Evolutionary conservation across 495 filamentous ascomycete genomes (phyloP).

Genomic region (Podospora conica): DNA sequence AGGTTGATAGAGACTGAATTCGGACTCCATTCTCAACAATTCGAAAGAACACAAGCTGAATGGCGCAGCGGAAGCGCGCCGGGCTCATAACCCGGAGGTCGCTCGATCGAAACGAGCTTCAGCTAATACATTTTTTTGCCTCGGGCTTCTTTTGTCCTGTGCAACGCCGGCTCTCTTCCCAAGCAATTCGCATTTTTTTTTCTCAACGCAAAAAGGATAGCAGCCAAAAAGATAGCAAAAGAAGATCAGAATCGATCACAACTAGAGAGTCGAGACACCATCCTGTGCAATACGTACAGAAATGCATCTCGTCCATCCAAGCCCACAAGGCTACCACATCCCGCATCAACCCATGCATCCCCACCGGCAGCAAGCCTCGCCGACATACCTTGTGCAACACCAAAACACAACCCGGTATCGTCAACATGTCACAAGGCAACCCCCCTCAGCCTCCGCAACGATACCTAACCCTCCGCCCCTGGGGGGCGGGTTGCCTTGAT

Average conservation of each 20-base stretch:
- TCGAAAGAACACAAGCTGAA: not conserved
- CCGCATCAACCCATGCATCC: not conserved
- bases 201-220: not conserved
- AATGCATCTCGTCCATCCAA: no score
- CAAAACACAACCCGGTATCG: no score
- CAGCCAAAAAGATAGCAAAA: not conserved
- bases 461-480: not conserved
- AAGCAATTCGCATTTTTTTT: not conserved
- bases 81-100: conserved; percentile 24
- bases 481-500: not conserved
- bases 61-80: conserved; percentile 23
- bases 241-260: no score
- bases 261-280: no score
- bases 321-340: not conserved
- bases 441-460: not conserved
- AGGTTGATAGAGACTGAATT: not conserved
- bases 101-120: conserved; percentile 20
- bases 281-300: no score
- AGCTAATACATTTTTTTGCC: conserved; percentile 13
- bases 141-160: not conserved
- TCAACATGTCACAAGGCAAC: not conserved
- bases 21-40: not conserved
- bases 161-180: not conserved
- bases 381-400: no score
- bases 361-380: not conserved